Evolutionary conservation across 169 alveolate genomes (phyloP).

Genomic region (Plasmodium billcollinsi): DNA sequence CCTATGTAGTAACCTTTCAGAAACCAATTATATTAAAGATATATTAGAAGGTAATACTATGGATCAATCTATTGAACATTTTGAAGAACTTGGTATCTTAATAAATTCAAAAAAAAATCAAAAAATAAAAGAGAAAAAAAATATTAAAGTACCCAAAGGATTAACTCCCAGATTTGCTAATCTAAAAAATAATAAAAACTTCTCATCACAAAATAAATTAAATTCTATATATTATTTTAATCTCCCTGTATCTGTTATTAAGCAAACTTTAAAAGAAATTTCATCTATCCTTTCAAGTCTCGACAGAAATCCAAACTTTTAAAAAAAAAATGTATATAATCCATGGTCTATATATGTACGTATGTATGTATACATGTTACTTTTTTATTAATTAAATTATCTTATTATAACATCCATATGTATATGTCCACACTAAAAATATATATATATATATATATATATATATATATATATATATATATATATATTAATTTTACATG

Average conservation of each 20-base stretch:
- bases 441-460: too few species aligned
- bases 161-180: slow-evolving; percentile 75
- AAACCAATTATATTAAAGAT: slow-evolving; percentile 52
- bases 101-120: slow-evolving; percentile 68
- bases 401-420: too few species aligned
- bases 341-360: not conserved
- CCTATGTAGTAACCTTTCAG: slow-evolving; percentile 50
- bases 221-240: slow-evolving; percentile 55
- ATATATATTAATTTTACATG: too few species aligned
- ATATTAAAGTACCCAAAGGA: slow-evolving; percentile 57
- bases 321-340: not conserved
- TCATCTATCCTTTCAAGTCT: slow-evolving; percentile 69
- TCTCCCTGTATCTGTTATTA: slow-evolving; percentile 67
- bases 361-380: too few species aligned
- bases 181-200: slow-evolving; percentile 45
- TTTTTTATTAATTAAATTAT: too few species aligned
- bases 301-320: slow-evolving; percentile 6
- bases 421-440: too few species aligned
- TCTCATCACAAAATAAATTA: slow-evolving; percentile 57
- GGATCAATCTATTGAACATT: slow-evolving; percentile 67
- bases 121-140: slow-evolving; percentile 55
- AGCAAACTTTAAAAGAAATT: slow-evolving; percentile 56
- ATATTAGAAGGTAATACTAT: slow-evolving; percentile 65
- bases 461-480: too few species aligned
- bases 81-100: slow-evolving; percentile 67